Evolutionary conservation across 2,329 filamentous ascomycete genomes (phyloP).

Genomic region (Penicillium digitatum): DNA sequence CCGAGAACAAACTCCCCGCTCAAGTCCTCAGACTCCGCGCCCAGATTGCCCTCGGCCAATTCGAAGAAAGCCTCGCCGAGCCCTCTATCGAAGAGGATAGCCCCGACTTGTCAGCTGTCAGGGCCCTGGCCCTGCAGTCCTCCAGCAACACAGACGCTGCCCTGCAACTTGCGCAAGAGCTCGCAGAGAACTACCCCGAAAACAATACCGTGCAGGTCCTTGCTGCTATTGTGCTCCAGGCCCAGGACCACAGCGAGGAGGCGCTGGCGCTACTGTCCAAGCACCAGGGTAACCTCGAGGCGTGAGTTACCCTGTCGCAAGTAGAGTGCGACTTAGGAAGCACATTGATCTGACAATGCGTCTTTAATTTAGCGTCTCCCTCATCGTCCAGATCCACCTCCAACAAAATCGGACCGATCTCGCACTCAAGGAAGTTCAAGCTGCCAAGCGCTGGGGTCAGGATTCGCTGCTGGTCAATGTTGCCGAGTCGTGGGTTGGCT

Average conservation of each 20-base stretch:
- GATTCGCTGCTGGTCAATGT: conserved; percentile 91
- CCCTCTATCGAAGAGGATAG: conserved; percentile 60
- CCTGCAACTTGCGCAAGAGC: conserved; percentile 59
- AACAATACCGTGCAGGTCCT: conserved; percentile 78
- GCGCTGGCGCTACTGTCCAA: conserved; percentile 73
- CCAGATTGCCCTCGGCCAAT: conserved; percentile 75
- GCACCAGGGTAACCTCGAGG: conserved; percentile 76
- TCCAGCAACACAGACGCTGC: conserved; percentile 61
- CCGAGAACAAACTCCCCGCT: conserved; percentile 71
- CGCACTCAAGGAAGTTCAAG: conserved; percentile 80
- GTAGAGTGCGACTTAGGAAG: not conserved
- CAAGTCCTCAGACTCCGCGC: conserved; percentile 76
- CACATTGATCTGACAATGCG: conserved; percentile 9
- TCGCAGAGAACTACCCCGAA: conserved; percentile 64
- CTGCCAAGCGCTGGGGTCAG: conserved; percentile 89
- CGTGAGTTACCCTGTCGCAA: conserved; percentile 53
- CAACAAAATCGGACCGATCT: conserved; percentile 88
- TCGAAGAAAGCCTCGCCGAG: conserved; percentile 66
- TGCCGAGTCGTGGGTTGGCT: conserved; percentile 89
- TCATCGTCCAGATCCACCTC: conserved; percentile 89
- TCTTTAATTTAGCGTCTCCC: conserved; percentile 57
- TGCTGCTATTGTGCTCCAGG: conserved; percentile 75
- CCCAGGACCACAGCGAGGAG: conserved; percentile 76
- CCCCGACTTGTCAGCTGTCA: conserved; percentile 72
- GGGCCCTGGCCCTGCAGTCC: conserved; percentile 66